These are phyloP conservation scores for Russula abietina DNA, from an alignment of 768 basidiomycete genomes.

Conservation along the genomic window DNA sequence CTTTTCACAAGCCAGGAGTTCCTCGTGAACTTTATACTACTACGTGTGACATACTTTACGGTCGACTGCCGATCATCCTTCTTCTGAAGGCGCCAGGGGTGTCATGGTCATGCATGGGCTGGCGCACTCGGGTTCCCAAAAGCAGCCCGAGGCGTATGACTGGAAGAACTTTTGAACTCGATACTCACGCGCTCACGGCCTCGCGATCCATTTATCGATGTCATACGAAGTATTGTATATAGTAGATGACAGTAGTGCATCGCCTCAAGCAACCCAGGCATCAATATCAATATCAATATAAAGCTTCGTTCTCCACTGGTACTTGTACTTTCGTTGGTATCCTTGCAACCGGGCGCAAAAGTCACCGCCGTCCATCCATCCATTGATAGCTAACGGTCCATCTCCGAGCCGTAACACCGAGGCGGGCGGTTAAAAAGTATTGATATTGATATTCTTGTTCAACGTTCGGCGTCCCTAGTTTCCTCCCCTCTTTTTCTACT, in stretches of 20 bases:
- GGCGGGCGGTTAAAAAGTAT: not conserved
- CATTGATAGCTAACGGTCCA: not conserved
- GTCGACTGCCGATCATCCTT: not conserved
- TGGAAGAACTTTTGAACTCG: too few relatives aligned
- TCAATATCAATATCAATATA: not conserved
- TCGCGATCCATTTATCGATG: too few relatives aligned
- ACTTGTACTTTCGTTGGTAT: not conserved
- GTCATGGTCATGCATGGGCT: too few relatives aligned
- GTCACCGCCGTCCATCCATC: too few relatives aligned
- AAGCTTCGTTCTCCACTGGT: not conserved
- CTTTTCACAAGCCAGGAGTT: conserved; percentile 12
- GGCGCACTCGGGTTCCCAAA: not conserved
- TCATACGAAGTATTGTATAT: not conserved
- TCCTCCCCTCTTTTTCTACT: not conserved
- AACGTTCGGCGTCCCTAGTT: not conserved
- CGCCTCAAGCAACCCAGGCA: not conserved
- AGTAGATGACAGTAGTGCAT: not conserved
- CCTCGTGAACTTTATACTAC: not conserved
- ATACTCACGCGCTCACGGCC: too few relatives aligned
- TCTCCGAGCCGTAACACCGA: not conserved
- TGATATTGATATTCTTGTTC: not conserved
- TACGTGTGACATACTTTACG: not conserved
- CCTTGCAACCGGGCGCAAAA: conserved; percentile 12
- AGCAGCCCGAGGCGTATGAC: too few relatives aligned
- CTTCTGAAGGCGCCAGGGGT: not conserved